These are phyloP conservation scores for Aspergillus sp. DNA, from an alignment of 2,329 filamentous ascomycete genomes.

Conservation along the genomic window DNA sequence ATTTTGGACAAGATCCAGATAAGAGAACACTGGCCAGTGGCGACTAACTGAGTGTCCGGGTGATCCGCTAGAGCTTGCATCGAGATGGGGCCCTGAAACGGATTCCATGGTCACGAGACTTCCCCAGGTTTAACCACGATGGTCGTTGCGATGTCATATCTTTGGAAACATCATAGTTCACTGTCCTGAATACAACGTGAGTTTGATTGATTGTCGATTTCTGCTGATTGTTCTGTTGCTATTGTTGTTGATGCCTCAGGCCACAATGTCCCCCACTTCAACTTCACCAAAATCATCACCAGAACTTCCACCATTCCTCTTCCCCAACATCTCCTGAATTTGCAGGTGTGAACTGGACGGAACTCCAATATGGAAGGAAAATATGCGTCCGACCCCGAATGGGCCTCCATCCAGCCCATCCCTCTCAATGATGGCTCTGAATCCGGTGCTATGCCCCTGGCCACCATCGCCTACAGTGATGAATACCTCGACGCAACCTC, in stretches of 20 bases:
- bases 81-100: background rate
- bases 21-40: background rate
- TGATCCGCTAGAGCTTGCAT: no score
- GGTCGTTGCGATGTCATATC: background rate
- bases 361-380: constrained; percentile 27
- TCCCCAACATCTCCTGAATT: background rate
- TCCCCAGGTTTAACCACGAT: background rate
- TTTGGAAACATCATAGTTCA: background rate
- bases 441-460: constrained; percentile 62
- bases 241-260: constrained; percentile 29
- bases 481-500: constrained; percentile 90
- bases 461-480: constrained; percentile 86
- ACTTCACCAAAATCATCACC: constrained; percentile 3
- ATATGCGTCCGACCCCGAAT: constrained; percentile 69
- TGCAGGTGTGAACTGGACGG: background rate
- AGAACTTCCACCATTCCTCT: constrained; percentile 4
- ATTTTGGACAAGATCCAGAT: background rate
- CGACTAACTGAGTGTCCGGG: no score
- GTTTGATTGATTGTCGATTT: background rate
- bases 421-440: constrained; percentile 74
- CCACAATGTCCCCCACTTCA: constrained; percentile 22
- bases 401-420: constrained; percentile 82
- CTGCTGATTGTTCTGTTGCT: constrained; percentile 22
- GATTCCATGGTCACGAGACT: background rate
- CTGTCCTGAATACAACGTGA: background rate